Evolutionary conservation across 1,139 yeast genomes (phyloP), one percentile per base, ranked within the genome.

Genomic region (Nakaseomyces bracarensis): DNA sequence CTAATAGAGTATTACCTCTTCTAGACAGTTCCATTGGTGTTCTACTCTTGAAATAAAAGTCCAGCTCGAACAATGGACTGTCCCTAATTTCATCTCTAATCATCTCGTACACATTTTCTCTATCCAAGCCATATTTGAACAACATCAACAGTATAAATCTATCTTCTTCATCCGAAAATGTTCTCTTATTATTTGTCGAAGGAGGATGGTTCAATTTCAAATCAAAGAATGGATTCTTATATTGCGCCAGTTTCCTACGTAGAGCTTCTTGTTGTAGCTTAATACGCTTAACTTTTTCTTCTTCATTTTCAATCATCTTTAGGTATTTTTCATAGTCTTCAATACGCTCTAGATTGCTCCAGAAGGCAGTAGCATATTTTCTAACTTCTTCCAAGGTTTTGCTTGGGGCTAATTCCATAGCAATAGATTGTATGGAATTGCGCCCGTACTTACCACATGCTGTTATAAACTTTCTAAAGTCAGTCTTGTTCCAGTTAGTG

Each of bases 141-240:
- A 81, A 63, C 61, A 79, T 82, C 7, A 81, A 73, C 46, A 82
- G 62, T 47, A 82, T 64, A 55, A 77, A 82, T 45, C 87, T 66
- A 55, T 82, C 94, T 56, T 82, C 93, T 47, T 78, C 86, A 36
- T 79, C 86, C 15, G 80, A 74, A 60, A 75, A 82, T 1, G 78
- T 72, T 50, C 79, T 69, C 54, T 74, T 75, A 50, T 70, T 70
- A 10, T 75, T 68, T 1, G 82, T 70, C 0, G 84, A 79, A 3
- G 89, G 86, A 13, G 76, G 77, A 46, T 65, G 73, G 49, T 76
- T 74, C 48, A 82, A 68, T 3, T 61, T 67, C 48, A 82, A 63
- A 44, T 82, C 85, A 55, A 78, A 79, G 40, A 82, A 65, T 13
- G 91, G 91, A 51, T 72, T 75, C 39, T 67, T 66, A 57, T 76